These are phyloP conservation scores for Orychophragmus violaceus DNA, from an alignment of 345 rosid species.

Conservation along the genomic window DNA sequence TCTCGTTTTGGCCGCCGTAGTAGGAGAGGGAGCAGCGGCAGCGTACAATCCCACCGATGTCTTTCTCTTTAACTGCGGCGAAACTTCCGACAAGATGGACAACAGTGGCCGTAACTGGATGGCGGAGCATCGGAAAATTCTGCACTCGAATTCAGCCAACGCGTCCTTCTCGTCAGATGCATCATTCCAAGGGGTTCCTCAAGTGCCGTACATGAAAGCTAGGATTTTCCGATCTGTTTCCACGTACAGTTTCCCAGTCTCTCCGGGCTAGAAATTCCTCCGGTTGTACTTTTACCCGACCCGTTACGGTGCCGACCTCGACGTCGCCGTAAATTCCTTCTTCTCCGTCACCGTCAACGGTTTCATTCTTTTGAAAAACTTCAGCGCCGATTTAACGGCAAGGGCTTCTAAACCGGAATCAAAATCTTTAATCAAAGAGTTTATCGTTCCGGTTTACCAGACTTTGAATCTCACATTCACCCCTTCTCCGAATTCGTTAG, in stretches of 20 bases:
- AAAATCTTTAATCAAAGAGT: not conserved
- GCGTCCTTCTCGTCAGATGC: not conserved
- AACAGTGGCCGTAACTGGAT: not conserved
- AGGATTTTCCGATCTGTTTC: constrained; percentile 21
- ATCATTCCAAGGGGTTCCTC: not conserved
- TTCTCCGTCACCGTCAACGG: constrained; percentile 24
- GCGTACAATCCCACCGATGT: constrained; percentile 3
- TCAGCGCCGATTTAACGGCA: constrained; percentile 25
- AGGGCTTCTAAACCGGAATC: no score
- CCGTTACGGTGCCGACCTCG: not conserved
- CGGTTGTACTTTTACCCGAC: constrained; percentile 29
- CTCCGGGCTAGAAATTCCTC: constrained; percentile 26
- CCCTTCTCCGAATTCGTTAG: constrained; percentile 20
- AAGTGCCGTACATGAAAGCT: constrained; percentile 30
- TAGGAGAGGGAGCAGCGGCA: not conserved
- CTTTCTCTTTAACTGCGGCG: constrained; percentile 17
- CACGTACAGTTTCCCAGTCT: constrained; percentile 13
- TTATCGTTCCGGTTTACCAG: not conserved
- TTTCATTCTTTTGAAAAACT: constrained; percentile 31
- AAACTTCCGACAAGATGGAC: not conserved
- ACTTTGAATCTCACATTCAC: constrained; percentile 34
- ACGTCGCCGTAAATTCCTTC: not conserved
- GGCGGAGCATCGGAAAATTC: not conserved
- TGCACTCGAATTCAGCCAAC: not conserved
- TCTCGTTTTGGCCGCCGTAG: not conserved